Evolutionary conservation across 805 yeast species (phyloP).

Genomic region (Myxozyma sirexii): DNA sequence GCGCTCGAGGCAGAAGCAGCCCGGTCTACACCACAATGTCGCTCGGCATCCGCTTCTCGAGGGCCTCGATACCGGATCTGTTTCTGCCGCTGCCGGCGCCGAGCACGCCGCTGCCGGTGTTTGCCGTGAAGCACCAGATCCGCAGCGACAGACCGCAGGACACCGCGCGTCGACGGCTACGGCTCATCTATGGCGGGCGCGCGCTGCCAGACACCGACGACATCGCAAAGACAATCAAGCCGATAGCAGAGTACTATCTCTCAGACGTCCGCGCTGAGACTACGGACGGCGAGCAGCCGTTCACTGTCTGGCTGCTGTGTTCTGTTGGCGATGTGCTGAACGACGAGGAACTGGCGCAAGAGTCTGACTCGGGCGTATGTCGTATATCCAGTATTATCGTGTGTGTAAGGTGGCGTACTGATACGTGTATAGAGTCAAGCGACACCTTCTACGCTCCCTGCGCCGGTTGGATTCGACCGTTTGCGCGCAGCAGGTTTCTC

Average conservation of each 20-base stretch:
- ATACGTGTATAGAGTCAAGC: conserved; percentile 49
- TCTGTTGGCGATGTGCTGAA: conserved; percentile 69
- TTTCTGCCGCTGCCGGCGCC: conserved; percentile 44
- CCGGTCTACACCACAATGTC: too few species aligned
- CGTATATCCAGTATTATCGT: background rate
- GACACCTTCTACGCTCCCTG: conserved; percentile 58
- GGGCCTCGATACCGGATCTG: conserved; percentile 48
- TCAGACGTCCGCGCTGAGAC: too few species aligned
- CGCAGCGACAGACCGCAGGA: conserved; percentile 44
- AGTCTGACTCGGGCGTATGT: conserved; percentile 55
- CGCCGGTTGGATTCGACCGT: conserved; percentile 83
- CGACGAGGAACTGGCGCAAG: conserved; percentile 58
- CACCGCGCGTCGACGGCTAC: conserved; percentile 53
- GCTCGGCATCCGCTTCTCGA: conserved; percentile 51
- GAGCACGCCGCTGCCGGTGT: conserved; percentile 43
- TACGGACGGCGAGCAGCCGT: conserved; percentile 20
- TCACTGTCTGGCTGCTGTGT: conserved; percentile 71
- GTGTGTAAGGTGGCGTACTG: too few species aligned
- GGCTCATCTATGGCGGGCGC: conserved; percentile 70
- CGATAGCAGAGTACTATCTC: conserved; percentile 18
- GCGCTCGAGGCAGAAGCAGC: too few species aligned
- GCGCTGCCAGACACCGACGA: conserved; percentile 61
- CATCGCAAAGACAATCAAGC: conserved; percentile 55
- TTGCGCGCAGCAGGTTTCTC: conserved; percentile 81
- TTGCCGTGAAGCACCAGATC: conserved; percentile 49